Conservation (phyloP, 2,329 filamentous ascomycete genomes). For the Ophiostoma novo-ulmi region DNA sequence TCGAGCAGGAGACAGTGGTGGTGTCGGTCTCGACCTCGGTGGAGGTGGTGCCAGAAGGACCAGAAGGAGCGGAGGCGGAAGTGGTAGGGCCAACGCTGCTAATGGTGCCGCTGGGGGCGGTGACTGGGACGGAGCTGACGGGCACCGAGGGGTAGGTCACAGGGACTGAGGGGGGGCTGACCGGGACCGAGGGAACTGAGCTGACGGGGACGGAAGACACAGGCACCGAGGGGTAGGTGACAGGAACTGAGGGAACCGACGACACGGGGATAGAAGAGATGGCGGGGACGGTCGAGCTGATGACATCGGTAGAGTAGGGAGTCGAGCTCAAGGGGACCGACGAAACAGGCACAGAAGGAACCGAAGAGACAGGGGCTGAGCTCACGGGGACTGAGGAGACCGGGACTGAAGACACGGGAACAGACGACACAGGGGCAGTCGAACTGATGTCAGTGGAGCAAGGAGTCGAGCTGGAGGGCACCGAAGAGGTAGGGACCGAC, state of each 20-base stretch:
- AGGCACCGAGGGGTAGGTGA: background rate
- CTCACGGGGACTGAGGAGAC: background rate
- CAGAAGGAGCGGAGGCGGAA: background rate
- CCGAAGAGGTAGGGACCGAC: background rate
- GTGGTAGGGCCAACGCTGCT: background rate
- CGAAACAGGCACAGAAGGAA: background rate
- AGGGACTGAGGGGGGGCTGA: background rate
- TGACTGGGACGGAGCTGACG: background rate
- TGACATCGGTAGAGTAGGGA: background rate
- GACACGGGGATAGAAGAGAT: background rate
- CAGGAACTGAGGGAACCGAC: background rate
- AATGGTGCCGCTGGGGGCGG: background rate
- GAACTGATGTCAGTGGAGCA: background rate
- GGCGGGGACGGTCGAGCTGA: background rate
- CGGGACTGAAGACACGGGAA: background rate
- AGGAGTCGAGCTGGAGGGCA: background rate
- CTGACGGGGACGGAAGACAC: background rate
- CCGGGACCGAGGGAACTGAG: background rate
- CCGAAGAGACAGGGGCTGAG: background rate
- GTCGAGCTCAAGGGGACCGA: slow-evolving; percentile 7
- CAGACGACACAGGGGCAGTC: background rate
- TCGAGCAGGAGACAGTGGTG: slow-evolving; percentile 1
- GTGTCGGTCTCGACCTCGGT: background rate
- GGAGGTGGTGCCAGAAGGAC: slow-evolving; percentile 2
- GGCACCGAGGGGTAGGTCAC: background rate